Conservation (phyloP, 805 yeast genomes). For the Yarrowia deformans region DNA sequence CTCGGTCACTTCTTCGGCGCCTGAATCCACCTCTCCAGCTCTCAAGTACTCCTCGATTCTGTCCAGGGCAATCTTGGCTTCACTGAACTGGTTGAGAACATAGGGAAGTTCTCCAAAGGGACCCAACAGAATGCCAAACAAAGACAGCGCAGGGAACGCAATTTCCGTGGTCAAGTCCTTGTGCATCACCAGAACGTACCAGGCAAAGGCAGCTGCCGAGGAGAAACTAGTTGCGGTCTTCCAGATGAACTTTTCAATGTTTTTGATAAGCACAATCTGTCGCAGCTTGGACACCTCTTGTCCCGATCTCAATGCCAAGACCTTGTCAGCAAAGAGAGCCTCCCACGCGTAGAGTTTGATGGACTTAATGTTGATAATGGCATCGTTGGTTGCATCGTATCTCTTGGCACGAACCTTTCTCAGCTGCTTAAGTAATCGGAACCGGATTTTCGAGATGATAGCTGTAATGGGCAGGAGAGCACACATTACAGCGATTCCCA, state of each 20-base stretch:
- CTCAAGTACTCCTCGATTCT: constrained; percentile 79
- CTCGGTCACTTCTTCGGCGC: constrained; percentile 43
- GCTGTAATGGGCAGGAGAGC: constrained; percentile 83
- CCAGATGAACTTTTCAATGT: constrained; percentile 82
- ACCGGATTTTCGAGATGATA: constrained; percentile 62
- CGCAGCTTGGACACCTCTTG: constrained; percentile 80
- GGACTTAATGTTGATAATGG: constrained; percentile 86
- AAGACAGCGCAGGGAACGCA: constrained; percentile 72
- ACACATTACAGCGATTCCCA: constrained; percentile 79
- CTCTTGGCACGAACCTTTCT: constrained; percentile 91
- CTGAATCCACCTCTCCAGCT: constrained; percentile 52
- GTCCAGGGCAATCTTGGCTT: constrained; percentile 86
- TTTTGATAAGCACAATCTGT: constrained; percentile 69
- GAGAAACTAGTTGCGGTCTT: constrained; percentile 88
- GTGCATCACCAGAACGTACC: constrained; percentile 69
- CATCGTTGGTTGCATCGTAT: constrained; percentile 84
- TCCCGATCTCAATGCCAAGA: constrained; percentile 83
- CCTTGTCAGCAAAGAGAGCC: constrained; percentile 73
- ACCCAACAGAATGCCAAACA: constrained; percentile 73
- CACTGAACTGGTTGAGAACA: constrained; percentile 82
- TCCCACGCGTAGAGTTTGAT: constrained; percentile 97
- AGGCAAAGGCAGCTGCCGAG: constrained; percentile 85
- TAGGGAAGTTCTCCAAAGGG: constrained; percentile 66
- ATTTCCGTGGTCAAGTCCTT: constrained; percentile 84
- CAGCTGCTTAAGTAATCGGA: constrained; percentile 58